phyloP scores from a whole-genome alignment of 2,329 filamentous ascomycete genomes.

The Leptographium procerum region DNA sequence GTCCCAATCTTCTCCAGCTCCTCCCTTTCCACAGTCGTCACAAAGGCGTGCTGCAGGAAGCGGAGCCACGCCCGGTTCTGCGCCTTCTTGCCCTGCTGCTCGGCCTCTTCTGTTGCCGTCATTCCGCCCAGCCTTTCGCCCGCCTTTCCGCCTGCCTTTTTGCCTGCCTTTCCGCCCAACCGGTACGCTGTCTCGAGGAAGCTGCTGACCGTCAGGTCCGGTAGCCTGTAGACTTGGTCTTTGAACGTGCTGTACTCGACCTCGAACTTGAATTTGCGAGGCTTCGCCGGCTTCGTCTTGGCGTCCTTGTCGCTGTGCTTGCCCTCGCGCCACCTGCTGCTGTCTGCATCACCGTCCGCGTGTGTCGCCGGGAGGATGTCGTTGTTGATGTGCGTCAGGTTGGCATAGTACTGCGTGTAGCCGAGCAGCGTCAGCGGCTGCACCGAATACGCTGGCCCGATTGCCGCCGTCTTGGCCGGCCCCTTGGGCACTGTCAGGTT shows the following conservation, averaged over 20 bases:
- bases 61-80: slow-evolving; percentile 64
- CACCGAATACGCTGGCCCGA: slow-evolving; percentile 81
- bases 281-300: slow-evolving; percentile 40
- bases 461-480: slow-evolving; percentile 60
- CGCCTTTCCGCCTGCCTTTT: slow-evolving; percentile 23
- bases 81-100: slow-evolving; percentile 40
- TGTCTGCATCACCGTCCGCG: slow-evolving; percentile 13
- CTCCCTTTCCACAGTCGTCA: slow-evolving; percentile 55
- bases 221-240: slow-evolving; percentile 62
- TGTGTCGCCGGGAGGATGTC: slow-evolving; percentile 33
- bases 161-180: slow-evolving; percentile 49
- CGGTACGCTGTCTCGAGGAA: slow-evolving; percentile 68
- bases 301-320: slow-evolving; percentile 50
- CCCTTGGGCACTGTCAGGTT: slow-evolving; percentile 55
- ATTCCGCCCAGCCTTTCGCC: slow-evolving; percentile 23
- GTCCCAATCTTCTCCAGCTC: slow-evolving; percentile 42
- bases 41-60: slow-evolving; percentile 70
- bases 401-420: slow-evolving; percentile 88
- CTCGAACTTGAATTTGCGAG: slow-evolving; percentile 59
- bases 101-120: slow-evolving; percentile 9
- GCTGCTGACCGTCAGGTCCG: slow-evolving; percentile 75
- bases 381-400: slow-evolving; percentile 83
- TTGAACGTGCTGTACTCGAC: slow-evolving; percentile 78
- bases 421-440: slow-evolving; percentile 70
- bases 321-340: slow-evolving; percentile 48